A percentile compares a stretch with the other conserved stretches of the same genome.
These are phyloP conservation scores for Diplocarpon mali DNA, from an alignment of 2,329 filamentous ascomycete genomes.

Conservation along the genomic window DNA sequence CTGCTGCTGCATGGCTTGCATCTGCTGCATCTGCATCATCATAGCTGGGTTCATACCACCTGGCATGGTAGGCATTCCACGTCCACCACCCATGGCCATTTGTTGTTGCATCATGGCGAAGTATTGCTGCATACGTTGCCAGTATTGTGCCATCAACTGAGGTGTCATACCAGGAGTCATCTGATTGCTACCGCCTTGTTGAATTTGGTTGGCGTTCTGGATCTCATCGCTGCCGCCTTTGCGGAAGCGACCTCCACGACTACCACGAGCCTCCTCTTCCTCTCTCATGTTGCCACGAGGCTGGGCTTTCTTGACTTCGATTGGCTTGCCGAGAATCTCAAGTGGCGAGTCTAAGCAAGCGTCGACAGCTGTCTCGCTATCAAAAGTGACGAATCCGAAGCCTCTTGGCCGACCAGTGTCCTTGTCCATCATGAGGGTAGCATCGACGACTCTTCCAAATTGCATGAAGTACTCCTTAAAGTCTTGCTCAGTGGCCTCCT, in stretches of 20 bases:
- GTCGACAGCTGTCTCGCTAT: slow-evolving; percentile 90
- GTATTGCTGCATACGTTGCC: slow-evolving; percentile 97
- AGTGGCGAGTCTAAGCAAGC: slow-evolving; percentile 75
- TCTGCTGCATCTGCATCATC: slow-evolving; percentile 61
- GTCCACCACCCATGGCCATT: slow-evolving; percentile 57
- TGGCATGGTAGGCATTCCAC: slow-evolving; percentile 54
- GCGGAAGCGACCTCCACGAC: slow-evolving; percentile 43
- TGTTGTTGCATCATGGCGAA: slow-evolving; percentile 92
- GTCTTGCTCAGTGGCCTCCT: slow-evolving; percentile 91
- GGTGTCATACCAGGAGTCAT: slow-evolving; percentile 64
- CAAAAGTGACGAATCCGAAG: slow-evolving; percentile 97
- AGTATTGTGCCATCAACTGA: slow-evolving; percentile 96
- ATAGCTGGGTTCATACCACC: slow-evolving; percentile 61
- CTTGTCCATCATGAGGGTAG: slow-evolving; percentile 99
- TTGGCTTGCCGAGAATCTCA: slow-evolving; percentile 89
- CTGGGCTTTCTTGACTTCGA: slow-evolving; percentile 97
- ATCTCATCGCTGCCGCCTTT: slow-evolving; percentile 40
- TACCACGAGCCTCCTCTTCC: slow-evolving; percentile 60
- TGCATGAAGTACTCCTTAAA: slow-evolving; percentile 96
- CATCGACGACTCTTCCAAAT: slow-evolving; percentile 92
- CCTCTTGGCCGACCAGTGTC: slow-evolving; percentile 94
- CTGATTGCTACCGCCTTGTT: slow-evolving; percentile 25
- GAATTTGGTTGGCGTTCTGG: slow-evolving; percentile 30
- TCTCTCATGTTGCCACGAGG: slow-evolving; percentile 89
- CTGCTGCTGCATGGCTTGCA: slow-evolving; percentile 36